Evolutionary conservation across 2,329 filamentous ascomycete species (phyloP), one percentile per base, ranked within the genome.

Genomic region (Davidsoniella virescens): DNA sequence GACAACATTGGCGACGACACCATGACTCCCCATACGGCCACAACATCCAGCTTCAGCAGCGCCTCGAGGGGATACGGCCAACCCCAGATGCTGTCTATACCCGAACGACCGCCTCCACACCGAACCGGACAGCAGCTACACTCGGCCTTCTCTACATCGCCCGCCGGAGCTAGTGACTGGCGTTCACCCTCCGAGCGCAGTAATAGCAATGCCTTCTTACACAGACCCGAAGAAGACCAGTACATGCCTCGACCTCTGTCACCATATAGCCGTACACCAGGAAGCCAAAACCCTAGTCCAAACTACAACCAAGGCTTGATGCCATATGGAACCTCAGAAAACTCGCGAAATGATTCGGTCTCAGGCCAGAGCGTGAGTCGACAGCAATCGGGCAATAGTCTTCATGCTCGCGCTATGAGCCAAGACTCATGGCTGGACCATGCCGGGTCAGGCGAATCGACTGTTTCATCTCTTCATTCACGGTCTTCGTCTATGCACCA

Each of bases 371-470:
- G 40, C 39, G n/a, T 54, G 8, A 48, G 38, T 33, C 36, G 49
- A 20, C 45, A 43, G 25, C 49, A 33, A 9, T 52, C 52, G 10
- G 44, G 44, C 4, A 52, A 54, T 17, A 52, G 45, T 18, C n/a
- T 54, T 8, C 75, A 78, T 56, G 63, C 63, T 18, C 66, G 77
- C 54, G 79, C 76, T 20, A 72, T 75, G 9, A 90, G 85, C 59
- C 80, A 82, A 54, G 85, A 84, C 48, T 94, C 87, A 1, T 94
- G 88, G 88, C 66, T 94, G n/a, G 86, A 94, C 60, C 90, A 87
- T 51, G 85, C 94, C 14, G 88, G 94, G 58, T 94, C 87, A 18
- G 85, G 82, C 36, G 82, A 77, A 16, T 94, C 88, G 1, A 80
- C 79, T 3, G 72, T 76, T 2, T 86, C 85, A 1, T 94, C 88